Evolutionary conservation across 805 yeast genomes (phyloP).

Genomic region (Ogataea glucozyma): DNA sequence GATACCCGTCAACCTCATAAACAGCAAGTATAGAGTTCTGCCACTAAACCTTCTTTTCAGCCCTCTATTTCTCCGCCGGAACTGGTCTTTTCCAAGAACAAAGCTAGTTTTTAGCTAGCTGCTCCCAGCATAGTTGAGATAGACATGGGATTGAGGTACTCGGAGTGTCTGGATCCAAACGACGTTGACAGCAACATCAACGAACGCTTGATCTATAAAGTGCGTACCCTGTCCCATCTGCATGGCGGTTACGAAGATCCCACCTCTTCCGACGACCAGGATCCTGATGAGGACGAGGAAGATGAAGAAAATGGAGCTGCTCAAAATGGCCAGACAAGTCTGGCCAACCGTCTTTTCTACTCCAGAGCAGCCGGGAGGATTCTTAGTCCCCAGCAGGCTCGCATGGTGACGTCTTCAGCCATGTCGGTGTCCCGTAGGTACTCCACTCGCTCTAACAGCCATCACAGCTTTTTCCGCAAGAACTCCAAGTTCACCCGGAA

Average conservation of each 20-base stretch:
- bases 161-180: conserved; percentile 41
- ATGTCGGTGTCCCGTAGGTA: not conserved
- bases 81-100: no score
- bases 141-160: conserved; percentile 49
- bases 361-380: conserved; percentile 13
- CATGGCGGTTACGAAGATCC: conserved; percentile 18
- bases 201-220: conserved; percentile 13
- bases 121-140: no score
- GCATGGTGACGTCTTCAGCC: conserved; percentile 6
- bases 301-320: conserved; percentile 13
- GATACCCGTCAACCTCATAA: no score
- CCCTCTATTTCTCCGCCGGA: no score
- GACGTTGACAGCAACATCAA: conserved; percentile 18
- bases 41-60: no score
- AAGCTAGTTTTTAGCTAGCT: no score
- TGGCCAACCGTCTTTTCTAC: conserved; percentile 12
- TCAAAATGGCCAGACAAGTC: no score
- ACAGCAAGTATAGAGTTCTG: no score
- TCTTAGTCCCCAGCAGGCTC: conserved; percentile 12
- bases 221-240: conserved; percentile 12
- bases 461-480: conserved; percentile 10
- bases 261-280: conserved; percentile 13
- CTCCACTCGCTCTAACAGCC: not conserved
- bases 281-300: conserved; percentile 17
- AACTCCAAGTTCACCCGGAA: conserved; percentile 20